Base-by-base conservation (phyloP, 371 early-diverging fungal species). In the Umbelopsis sp. region DNA sequence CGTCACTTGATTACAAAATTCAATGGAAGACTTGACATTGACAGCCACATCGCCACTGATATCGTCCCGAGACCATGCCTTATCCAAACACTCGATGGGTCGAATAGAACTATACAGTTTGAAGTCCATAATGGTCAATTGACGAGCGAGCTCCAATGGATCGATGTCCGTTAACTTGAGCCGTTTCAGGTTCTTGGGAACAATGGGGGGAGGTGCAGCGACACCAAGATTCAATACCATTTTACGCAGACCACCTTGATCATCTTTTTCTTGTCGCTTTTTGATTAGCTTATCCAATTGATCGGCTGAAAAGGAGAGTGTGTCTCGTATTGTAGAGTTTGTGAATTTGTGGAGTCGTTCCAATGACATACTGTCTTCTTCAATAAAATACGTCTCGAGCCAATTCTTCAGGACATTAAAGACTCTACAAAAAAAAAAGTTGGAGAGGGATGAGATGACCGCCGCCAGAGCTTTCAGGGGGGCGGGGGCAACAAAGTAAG, bases 111-210 rank as follows among this genome's bases (percentile, higher is more conserved):
- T 88, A 74, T 93, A 97, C 16, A 91, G 67, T 38, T 86, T 87
- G 24, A 89, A 91, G 72, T 97, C 95, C 77, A 96, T 90, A 51
- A 99, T 78, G 0, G 98, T 97, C 65, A 99, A 74, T 77, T 99
- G 98, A 18, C 99, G 86, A 0, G 98, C 98, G 65, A 98, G 76
- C 76, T 99, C 99, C 48, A 93, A 76, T 0, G 97, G 91, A 74
- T 97, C 95, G 41, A 98, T 72, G 65, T 98, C 97, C 69, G 90
- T 52, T 44, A 98, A 76, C 67, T 86, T 86, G 71, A 93, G 75
- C 63, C 83, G 85, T 65, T 89, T 90, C 52, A 88, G 50, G 35
- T 85, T 87, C 41, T 86, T 85, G 1, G 94, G 94, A 41, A 91
- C 74, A 44, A 94, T 92, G 0, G 94, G 89, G 44, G 85, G 80